A percentile compares a stretch with the other conserved stretches of the same genome.
Conservation (phyloP, 768 basidiomycete species). For the Boletus vermiculosoides region DNA sequence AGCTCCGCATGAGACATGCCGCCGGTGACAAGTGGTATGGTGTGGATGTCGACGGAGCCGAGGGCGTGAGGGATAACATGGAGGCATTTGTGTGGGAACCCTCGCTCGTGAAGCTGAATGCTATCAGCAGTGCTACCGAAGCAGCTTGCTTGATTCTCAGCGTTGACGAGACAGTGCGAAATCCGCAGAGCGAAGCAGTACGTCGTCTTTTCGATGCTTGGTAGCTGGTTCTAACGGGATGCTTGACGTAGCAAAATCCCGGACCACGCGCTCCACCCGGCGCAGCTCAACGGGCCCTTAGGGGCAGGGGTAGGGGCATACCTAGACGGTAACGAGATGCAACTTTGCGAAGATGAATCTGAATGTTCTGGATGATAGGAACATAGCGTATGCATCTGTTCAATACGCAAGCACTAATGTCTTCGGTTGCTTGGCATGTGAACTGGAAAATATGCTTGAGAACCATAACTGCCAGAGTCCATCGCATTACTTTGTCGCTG, state of each 20-base stretch:
- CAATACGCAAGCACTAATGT: slow-evolving; percentile 14
- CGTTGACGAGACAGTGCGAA: slow-evolving; percentile 96
- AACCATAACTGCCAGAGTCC: background rate
- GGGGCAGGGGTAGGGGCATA: slow-evolving; percentile 85
- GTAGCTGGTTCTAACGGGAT: slow-evolving; percentile 18
- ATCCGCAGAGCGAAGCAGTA: slow-evolving; percentile 92
- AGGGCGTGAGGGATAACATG: slow-evolving; percentile 94
- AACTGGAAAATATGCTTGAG: background rate
- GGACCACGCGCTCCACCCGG: slow-evolving; percentile 94
- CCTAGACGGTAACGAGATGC: slow-evolving; percentile 53
- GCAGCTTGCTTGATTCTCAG: slow-evolving; percentile 95
- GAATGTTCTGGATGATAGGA: slow-evolving; percentile 7
- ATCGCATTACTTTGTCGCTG: background rate
- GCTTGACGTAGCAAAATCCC: slow-evolving; percentile 54
- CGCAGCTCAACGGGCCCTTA: slow-evolving; percentile 79
- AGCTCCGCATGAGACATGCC: slow-evolving; percentile 95
- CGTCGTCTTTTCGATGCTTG: slow-evolving; percentile 28
- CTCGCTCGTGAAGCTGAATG: slow-evolving; percentile 91
- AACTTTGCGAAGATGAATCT: slow-evolving; percentile 14
- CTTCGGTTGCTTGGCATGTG: background rate
- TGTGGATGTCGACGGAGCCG: slow-evolving; percentile 87
- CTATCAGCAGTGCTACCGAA: slow-evolving; percentile 92
- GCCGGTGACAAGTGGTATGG: slow-evolving; percentile 88
- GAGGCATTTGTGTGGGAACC: slow-evolving; percentile 99
- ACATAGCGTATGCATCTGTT: slow-evolving; percentile 23